These are phyloP conservation scores for Zygnema circumcarinatum DNA, from an alignment of 139 green algal genomes.

Conservation along the genomic window DNA sequence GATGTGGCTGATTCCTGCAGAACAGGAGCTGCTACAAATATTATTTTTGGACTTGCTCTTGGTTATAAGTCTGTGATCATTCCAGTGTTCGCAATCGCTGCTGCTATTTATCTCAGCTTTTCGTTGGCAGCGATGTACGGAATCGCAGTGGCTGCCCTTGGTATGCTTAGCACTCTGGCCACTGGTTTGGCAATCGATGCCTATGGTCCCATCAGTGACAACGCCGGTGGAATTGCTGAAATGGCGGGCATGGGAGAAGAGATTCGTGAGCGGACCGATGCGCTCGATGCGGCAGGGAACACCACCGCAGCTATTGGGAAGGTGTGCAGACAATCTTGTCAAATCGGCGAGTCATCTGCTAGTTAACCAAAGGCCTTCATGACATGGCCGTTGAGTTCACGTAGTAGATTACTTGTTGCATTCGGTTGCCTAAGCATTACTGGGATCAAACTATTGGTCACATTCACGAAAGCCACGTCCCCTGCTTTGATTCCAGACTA, in stretches of 20 bases:
- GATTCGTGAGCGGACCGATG: constrained; percentile 96
- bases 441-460: too few species aligned
- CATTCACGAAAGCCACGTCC: too few species aligned
- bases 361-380: neutral
- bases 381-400: too few species aligned
- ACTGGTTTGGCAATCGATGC: constrained; percentile 95
- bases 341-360: neutral
- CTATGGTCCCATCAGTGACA: constrained; percentile 71
- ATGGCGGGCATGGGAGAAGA: constrained; percentile 97
- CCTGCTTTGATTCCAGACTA: too few species aligned
- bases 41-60: constrained; percentile 98
- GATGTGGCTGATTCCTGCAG: constrained; percentile 93
- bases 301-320: constrained; percentile 77
- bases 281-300: constrained; percentile 96
- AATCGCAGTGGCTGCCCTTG: constrained; percentile 93
- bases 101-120: constrained; percentile 90
- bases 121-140: constrained; percentile 87
- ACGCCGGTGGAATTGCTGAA: constrained; percentile 96
- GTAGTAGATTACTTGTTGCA: too few species aligned
- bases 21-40: constrained; percentile 94
- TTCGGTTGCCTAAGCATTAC: too few species aligned
- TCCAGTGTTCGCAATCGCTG: constrained; percentile 88
- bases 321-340: too few species aligned
- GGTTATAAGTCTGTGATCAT: constrained; percentile 96
- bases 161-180: constrained; percentile 93